Evolutionary conservation across 2,329 filamentous ascomycete genomes (phyloP).

Genomic region (Gliomastix tumulicola): DNA sequence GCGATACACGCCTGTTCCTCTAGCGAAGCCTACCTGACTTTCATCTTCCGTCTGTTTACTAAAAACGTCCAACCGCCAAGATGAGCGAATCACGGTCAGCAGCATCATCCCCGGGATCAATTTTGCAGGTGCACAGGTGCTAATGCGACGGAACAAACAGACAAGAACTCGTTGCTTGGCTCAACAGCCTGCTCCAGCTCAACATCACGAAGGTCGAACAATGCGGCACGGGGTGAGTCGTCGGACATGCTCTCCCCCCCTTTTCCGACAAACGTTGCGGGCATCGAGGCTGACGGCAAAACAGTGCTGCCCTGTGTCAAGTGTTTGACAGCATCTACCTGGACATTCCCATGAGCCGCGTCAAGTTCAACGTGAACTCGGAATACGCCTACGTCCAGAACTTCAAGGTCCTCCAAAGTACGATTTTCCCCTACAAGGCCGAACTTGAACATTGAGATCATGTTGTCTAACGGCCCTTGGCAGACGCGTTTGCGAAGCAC

Average conservation of each 20-base stretch:
- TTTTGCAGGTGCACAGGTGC: background rate
- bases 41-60: slow-evolving; percentile 4
- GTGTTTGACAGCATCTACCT: slow-evolving; percentile 97
- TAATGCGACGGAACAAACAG: slow-evolving; percentile 39
- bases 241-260: no score
- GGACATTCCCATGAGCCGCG: slow-evolving; percentile 89
- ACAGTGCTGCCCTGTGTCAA: slow-evolving; percentile 89
- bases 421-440: no score
- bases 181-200: slow-evolving; percentile 95
- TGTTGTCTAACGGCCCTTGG: no score
- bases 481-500: slow-evolving; percentile 80
- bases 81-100: slow-evolving; percentile 43
- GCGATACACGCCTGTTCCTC: slow-evolving; percentile 1
- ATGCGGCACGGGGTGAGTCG: slow-evolving; percentile 86
- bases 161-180: slow-evolving; percentile 93
- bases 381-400: slow-evolving; percentile 98
- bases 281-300: no score
- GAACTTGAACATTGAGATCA: no score
- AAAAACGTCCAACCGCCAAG: slow-evolving; percentile 15
- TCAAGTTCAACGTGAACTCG: slow-evolving; percentile 97
- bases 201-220: slow-evolving; percentile 99
- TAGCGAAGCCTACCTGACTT: no score
- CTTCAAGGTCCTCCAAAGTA: slow-evolving; percentile 96
- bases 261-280: no score
- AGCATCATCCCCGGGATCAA: slow-evolving; percentile 1